Base-by-base conservation (phyloP, 441 rosid genomes). In the Croton laevigatus region DNA sequence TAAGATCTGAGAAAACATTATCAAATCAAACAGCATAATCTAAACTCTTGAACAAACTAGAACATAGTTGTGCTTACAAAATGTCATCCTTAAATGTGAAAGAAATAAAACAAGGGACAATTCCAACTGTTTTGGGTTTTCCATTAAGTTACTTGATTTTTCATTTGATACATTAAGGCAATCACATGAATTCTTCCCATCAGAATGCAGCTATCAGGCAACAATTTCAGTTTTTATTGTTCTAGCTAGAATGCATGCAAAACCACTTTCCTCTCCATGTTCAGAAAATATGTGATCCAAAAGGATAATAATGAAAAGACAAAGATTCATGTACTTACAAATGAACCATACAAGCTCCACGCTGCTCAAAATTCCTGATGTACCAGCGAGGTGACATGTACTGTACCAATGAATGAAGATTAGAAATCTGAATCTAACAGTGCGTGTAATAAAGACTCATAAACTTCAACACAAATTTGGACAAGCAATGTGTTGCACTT, bases 371-470 rank as follows among this genome's bases (percentile, higher is more conserved):
- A 75, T 94, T 94, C 57, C 86, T 81, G 72, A 91, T 89, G 76
- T 90, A 91, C 97, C 96, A 94, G 71, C 97, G 95, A 36, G 97
- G 98, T 2, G 91, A 88, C 92, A 88, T 75, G 75, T 74, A 70
- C 97, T 94, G 86, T 60, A 79, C 55, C 66, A 76, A 75, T 67
- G 1, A 78, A 60, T 65, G 17, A 53, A 73, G 70, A 66, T 52
- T 11, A 59, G 32, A 57, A 65, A 45, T 12, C 46, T 65, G 42
- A 46, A 12, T 58, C 19, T 6, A 65, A 27, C 7, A 53, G 45
- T 45, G 55, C 60, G 51, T 36, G 7, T 11, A 10, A 54, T 16
- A 14, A 36, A 3, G 14, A 27, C 3, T 37, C n/a, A 49, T 2
- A 37, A 66, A 37, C 48, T 9, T 58, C 52, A 51, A 49, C 37